Evolutionary conservation across 192 early-diverging fungal species (phyloP).

Genomic region (Linnemannia elongata): DNA sequence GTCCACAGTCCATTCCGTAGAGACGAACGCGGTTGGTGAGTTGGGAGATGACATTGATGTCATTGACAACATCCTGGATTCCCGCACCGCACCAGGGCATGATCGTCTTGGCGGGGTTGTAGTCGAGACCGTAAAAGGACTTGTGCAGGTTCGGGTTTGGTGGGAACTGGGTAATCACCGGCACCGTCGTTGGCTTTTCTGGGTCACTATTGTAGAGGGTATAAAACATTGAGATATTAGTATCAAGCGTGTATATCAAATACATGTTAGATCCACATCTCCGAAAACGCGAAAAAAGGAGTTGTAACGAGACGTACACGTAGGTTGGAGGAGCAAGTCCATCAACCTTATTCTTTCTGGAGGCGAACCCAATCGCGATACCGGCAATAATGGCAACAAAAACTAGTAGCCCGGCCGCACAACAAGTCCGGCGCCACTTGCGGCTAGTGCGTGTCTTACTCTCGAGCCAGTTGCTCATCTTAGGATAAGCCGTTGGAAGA

Average conservation of each 20-base stretch:
- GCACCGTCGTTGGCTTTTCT: slow-evolving; percentile 15
- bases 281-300: not conserved
- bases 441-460: slow-evolving; percentile 31
- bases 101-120: slow-evolving; percentile 53
- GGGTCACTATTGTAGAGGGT: slow-evolving; percentile 8
- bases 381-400: slow-evolving; percentile 31
- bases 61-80: slow-evolving; percentile 54
- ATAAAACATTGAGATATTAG: not conserved
- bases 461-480: slow-evolving; percentile 36
- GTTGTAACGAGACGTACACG: not conserved
- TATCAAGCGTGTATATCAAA: not conserved
- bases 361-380: slow-evolving; percentile 26
- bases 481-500: not conserved
- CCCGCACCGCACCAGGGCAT: slow-evolving; percentile 57
- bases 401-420: slow-evolving; percentile 18
- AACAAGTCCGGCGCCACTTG: slow-evolving; percentile 43
- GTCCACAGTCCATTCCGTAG: slow-evolving; percentile 61
- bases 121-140: slow-evolving; percentile 60
- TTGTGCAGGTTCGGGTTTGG: slow-evolving; percentile 51
- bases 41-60: slow-evolving; percentile 58
- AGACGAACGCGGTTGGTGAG: slow-evolving; percentile 59
- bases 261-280: not conserved
- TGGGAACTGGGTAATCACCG: slow-evolving; percentile 34
- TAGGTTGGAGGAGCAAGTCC: slow-evolving; percentile 34
- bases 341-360: slow-evolving; percentile 37